phyloP scores from a whole-genome alignment of 805 yeast genomes.

The Huiozyma sinensis region DNA sequence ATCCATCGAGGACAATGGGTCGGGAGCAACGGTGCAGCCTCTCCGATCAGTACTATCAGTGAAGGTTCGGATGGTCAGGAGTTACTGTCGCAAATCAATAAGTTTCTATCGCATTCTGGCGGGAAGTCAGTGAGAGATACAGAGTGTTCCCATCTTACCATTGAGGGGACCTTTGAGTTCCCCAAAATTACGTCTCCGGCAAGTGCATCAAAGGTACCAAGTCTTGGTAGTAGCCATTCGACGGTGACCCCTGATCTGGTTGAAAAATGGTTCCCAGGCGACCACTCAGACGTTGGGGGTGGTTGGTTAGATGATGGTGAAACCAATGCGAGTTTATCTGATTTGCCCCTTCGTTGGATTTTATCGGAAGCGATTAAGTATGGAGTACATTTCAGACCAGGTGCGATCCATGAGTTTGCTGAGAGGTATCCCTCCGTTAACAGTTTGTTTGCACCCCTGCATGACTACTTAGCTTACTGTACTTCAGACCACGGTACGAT shows the following conservation, averaged over 20 bases:
- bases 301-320: slow-evolving; percentile 48
- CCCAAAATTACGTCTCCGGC: not conserved
- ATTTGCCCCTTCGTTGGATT: slow-evolving; percentile 53
- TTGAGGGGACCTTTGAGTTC: slow-evolving; percentile 6
- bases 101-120: not conserved
- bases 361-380: slow-evolving; percentile 39
- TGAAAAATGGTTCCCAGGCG: slow-evolving; percentile 61
- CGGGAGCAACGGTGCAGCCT: not conserved
- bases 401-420: slow-evolving; percentile 33
- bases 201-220: not conserved
- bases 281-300: slow-evolving; percentile 62
- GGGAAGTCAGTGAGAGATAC: slow-evolving; percentile 1
- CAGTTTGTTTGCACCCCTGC: slow-evolving; percentile 39
- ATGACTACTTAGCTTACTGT: slow-evolving; percentile 34
- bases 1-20: not conserved
- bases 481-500: slow-evolving; percentile 10
- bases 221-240: not conserved
- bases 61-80: not conserved
- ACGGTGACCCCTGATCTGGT: slow-evolving; percentile 19
- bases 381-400: slow-evolving; percentile 39
- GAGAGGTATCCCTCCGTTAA: slow-evolving; percentile 30
- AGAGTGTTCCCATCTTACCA: slow-evolving; percentile 2
- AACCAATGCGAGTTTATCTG: slow-evolving; percentile 30
- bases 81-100: not conserved
- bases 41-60: not conserved